These are phyloP conservation scores for Heliamphora pulchella DNA, from an alignment of 179 eudicot genomes.

Conservation along the genomic window DNA sequence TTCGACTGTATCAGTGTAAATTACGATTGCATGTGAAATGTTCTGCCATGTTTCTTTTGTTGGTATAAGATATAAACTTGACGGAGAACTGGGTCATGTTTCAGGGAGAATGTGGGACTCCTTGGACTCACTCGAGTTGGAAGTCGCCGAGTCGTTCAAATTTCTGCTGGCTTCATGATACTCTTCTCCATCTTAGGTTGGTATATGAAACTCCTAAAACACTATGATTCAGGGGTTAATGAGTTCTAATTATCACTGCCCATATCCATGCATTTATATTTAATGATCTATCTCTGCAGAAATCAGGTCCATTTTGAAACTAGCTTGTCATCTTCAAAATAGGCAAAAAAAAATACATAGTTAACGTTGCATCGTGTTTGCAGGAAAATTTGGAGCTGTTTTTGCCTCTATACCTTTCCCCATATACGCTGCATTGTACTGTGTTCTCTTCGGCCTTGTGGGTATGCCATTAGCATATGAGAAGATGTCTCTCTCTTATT, in stretches of 20 bases:
- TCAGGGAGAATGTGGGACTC: slow-evolving; percentile 92
- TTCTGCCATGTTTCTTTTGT: slow-evolving; percentile 11
- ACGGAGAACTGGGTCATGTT: slow-evolving; percentile 15
- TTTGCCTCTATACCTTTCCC: slow-evolving; percentile 97
- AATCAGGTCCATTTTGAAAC: not conserved
- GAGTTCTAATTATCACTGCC: not conserved
- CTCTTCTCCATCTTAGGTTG: slow-evolving; percentile 87
- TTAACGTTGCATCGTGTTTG: slow-evolving; percentile 18
- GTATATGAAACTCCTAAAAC: slow-evolving; percentile 11
- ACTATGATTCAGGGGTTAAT: not conserved
- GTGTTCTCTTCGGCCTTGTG: slow-evolving; percentile 88
- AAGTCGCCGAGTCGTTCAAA: slow-evolving; percentile 96
- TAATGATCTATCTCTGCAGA: not conserved
- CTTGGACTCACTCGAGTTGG: slow-evolving; percentile 96
- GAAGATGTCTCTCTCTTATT: not conserved
- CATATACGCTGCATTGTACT: slow-evolving; percentile 82
- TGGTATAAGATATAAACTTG: not conserved
- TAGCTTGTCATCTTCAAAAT: not conserved
- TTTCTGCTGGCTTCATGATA: slow-evolving; percentile 97
- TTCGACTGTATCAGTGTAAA: slow-evolving; percentile 94
- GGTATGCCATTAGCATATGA: slow-evolving; percentile 42
- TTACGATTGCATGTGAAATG: not conserved
- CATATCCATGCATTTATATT: not conserved
- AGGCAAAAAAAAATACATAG: not conserved
- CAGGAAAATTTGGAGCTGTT: slow-evolving; percentile 99